A percentile compares a stretch with the other conserved stretches of the same genome.
These are phyloP conservation scores for Bocquillonia castaneifolia DNA, from an alignment of 441 rosid genomes.

Conservation along the genomic window DNA sequence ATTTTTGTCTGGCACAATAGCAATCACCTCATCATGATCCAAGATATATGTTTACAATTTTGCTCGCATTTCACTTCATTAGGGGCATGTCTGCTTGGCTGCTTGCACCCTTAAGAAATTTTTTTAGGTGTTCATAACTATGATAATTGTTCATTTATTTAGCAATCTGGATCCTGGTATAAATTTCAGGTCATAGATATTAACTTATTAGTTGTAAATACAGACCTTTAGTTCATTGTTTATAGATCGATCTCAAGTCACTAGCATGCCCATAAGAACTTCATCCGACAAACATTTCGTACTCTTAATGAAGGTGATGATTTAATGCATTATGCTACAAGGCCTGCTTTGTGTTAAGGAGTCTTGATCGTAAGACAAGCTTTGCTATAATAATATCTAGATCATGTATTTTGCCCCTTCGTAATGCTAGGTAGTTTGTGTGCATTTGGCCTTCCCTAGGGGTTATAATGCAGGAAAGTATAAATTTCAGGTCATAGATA, in stretches of 20 bases:
- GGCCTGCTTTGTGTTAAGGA: background rate
- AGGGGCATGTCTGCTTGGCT: too few species aligned
- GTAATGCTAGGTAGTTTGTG: background rate
- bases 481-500: too few species aligned
- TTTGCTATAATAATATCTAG: background rate
- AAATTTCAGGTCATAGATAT: background rate
- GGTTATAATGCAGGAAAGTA: too few species aligned
- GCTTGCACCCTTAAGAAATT: background rate
- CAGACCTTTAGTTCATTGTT: background rate
- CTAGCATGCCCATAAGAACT: background rate
- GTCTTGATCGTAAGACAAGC: background rate
- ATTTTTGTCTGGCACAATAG: background rate
- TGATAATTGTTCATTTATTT: background rate
- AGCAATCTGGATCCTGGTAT: background rate
- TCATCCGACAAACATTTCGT: background rate
- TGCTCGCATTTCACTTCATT: background rate
- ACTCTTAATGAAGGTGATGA: background rate
- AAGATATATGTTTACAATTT: background rate
- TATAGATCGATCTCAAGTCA: background rate
- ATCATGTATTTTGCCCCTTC: too few species aligned
- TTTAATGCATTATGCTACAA: background rate
- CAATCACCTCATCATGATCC: background rate
- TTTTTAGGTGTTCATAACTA: background rate
- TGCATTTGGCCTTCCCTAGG: too few species aligned
- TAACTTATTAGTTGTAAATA: too few species aligned